A percentile compares a stretch with the other conserved stretches of the same genome.
Conservation (phyloP, 2,329 filamentous ascomycete species). For the Trichoderma sp. region DNA sequence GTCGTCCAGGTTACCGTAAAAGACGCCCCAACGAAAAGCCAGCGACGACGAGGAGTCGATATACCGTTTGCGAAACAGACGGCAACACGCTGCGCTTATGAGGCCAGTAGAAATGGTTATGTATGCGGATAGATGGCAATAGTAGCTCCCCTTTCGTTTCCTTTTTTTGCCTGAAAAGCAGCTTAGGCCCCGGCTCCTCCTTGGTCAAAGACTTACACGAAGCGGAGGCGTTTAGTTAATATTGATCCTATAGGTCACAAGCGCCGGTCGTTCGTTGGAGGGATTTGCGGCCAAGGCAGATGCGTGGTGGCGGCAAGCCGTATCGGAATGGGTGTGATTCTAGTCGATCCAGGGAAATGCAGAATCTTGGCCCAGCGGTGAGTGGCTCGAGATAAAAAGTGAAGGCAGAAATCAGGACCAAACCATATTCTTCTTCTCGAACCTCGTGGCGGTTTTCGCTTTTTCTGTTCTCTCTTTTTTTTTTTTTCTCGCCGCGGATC, state of each 20-base stretch:
- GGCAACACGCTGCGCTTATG: background rate
- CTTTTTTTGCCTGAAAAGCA: background rate
- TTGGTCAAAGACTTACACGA: constrained; percentile 3
- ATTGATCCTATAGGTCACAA: constrained; percentile 5
- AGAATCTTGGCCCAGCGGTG: background rate
- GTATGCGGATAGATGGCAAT: background rate
- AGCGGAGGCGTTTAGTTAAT: constrained; percentile 16
- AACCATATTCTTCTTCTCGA: background rate
- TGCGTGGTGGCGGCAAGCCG: constrained; percentile 4
- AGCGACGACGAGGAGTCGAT: background rate
- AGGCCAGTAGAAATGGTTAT: background rate
- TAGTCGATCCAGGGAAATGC: background rate
- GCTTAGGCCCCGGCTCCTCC: background rate
- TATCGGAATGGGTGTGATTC: constrained; percentile 6
- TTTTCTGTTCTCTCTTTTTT: background rate
- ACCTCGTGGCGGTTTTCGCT: background rate
- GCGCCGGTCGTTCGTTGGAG: constrained; percentile 13
- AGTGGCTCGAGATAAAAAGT: background rate
- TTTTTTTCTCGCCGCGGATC: background rate
- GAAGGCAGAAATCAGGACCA: background rate
- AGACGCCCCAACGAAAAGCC: background rate
- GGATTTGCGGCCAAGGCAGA: constrained; percentile 7
- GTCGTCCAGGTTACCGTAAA: background rate
- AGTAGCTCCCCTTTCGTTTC: background rate
- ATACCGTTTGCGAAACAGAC: background rate